Evolutionary conservation across 768 basidiomycete genomes (phyloP), one percentile per base, ranked within the genome.

Genomic region (Podaxis carcinomalis): DNA sequence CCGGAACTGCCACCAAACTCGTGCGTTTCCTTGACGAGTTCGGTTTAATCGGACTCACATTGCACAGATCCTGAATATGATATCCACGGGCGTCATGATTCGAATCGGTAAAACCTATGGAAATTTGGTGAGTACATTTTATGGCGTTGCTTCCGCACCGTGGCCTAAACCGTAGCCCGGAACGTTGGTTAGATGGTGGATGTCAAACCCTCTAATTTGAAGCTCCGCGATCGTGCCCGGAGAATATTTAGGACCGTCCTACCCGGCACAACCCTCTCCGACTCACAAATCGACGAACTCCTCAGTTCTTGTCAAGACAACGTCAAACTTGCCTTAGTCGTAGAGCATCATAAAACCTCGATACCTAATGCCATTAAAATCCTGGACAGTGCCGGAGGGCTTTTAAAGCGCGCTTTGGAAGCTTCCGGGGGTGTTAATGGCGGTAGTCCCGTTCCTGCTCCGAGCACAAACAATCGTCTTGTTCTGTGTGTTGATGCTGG

Each of bases 1-100:
- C 73, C 11, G 74, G 74, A 5, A 74, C 73, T n/a, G 74, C 72
- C 23, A 75, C 74, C 10, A 75, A 75, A 63, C 67, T 74, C 70
- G 74, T 73, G 40, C 14, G 66, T 56, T 28, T 11, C 57, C 42
- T 36, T 42, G 21, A 35, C 23, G 11, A 53, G 3, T 13, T 19
- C n/a, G 1, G 19, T 9, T 42, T 19, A 10, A 5, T 46, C 28
- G 46, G 23, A 37, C 32, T 32, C 19, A 58, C 21, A 6, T 54
- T 36, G 10, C 36, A 2, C 39, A 73, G 73, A 72, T 74, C 37
- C 51, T 75, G 55, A 75, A 75, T 55, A 75, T 74, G 73, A 73
- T 74, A 14, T 74, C 73, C 23, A 74, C 73, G 2, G 73, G 71
- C 0, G 65, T 73, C 0, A 73, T 74, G 66, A 68, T 75, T 46